Base-by-base conservation (phyloP, 306 rosid species). In the Malus sylvestris region DNA sequence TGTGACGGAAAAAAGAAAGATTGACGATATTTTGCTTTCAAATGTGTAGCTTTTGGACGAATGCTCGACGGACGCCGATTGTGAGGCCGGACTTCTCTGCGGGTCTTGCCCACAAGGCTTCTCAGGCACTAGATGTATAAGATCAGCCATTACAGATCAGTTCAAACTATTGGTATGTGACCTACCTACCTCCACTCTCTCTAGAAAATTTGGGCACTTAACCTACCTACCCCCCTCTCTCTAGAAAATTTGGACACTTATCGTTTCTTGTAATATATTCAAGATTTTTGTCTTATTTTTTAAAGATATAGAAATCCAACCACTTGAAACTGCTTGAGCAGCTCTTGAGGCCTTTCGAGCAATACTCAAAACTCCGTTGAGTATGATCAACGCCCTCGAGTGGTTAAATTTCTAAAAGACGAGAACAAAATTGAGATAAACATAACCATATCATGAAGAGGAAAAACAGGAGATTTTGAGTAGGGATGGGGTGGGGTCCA, bases 161-260 rank as follows among this genome's bases (percentile, higher is more conserved):
- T 94, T 94, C 88, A 83, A 86, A 83, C 91, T 92, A 71, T 20
- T 89, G 78, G 97, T 94, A 90, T 74, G 80, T 74, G 55, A 49
- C 8, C 14, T n/a, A 10, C 6, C 49, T 57, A 5, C 65, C 10
- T 23, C 18, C 8, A 35, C 58, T 19, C 10, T 57, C 42, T 12
- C n/a, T n/a, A 49, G 55, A 49, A 49, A 49, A 4, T 49, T 49
- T 49, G 19, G 16, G 2, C 12, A 15, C 19, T 49, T 15, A 15
- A 49, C 3, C 40, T 35, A 35, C 40, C 40, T 35, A 6, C 8
- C 8, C 40, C 40, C 40, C 58, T 19, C 10, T 57, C 42, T 12
- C 27, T n/a, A 49, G 55, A 49, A 49, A 49, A 4, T 49, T 49
- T 49, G 19, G 6, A 15, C 3, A 49, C 7, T 49, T 49, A 15